Evolutionary conservation across 2,329 filamentous ascomycete genomes (phyloP).

Genomic region (Rachicladosporium sp.): DNA sequence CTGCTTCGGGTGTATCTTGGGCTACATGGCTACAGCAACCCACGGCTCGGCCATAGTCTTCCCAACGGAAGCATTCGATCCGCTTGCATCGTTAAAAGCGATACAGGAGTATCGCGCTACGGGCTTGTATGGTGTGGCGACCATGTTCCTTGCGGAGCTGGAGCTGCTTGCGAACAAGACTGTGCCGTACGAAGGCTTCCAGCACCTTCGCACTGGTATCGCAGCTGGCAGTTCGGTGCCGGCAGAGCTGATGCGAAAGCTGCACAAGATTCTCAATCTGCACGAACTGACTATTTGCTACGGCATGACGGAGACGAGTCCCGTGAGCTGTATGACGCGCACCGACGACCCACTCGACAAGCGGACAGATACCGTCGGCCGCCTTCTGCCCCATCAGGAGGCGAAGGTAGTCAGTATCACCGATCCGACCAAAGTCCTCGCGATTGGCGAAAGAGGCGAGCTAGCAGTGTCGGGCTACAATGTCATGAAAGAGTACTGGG

Average conservation of each 20-base stretch:
- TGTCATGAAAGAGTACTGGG: constrained; percentile 50
- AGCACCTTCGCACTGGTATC: constrained; percentile 45
- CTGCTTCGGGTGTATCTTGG: constrained; percentile 71
- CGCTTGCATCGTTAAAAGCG: constrained; percentile 51
- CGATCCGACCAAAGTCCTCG: constrained; percentile 39
- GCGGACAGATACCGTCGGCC: constrained; percentile 61
- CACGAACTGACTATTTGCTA: constrained; percentile 48
- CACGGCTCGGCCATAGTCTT: constrained; percentile 68
- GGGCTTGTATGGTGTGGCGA: constrained; percentile 67
- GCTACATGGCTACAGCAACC: constrained; percentile 58
- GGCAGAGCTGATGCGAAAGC: constrained; percentile 58
- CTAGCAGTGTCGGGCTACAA: constrained; percentile 70
- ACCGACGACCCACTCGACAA: constrained; percentile 57
- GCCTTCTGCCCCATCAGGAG: constrained; percentile 57
- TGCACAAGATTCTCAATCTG: constrained; percentile 63
- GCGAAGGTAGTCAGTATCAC: constrained; percentile 66
- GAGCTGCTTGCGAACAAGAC: constrained; percentile 18
- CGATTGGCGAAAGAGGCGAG: constrained; percentile 57
- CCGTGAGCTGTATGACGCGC: constrained; percentile 70
- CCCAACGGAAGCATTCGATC: constrained; percentile 62
- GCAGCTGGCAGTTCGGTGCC: constrained; percentile 70
- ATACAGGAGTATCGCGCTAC: constrained; percentile 45
- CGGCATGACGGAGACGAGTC: constrained; percentile 63
- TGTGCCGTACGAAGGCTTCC: background rate
- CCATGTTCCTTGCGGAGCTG: constrained; percentile 65